Conservation (phyloP, 2,329 filamentous ascomycete genomes). For the Nigrospora sphaerica region DNA sequence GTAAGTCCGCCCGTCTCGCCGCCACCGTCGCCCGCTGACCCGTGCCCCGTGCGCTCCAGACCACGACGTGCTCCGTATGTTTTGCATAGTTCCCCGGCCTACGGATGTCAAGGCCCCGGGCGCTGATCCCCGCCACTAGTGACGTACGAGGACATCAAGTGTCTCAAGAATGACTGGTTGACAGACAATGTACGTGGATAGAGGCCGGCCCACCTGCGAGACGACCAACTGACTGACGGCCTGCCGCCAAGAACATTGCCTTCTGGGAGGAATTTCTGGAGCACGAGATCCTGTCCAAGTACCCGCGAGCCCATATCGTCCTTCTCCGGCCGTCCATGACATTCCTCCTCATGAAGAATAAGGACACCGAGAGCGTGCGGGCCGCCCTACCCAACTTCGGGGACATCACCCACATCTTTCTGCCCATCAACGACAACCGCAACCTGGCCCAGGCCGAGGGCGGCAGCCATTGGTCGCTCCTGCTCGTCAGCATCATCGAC, state of each 20-base stretch:
- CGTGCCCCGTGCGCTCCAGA: slow-evolving; percentile 14
- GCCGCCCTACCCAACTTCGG: slow-evolving; percentile 75
- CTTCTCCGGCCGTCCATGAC: slow-evolving; percentile 90
- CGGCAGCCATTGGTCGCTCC: slow-evolving; percentile 88
- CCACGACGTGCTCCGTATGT: slow-evolving; percentile 28
- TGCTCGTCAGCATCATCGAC: slow-evolving; percentile 84
- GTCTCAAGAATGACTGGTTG: slow-evolving; percentile 87
- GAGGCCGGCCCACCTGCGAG: not conserved
- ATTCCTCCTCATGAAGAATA: slow-evolving; percentile 77
- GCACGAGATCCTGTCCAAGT: slow-evolving; percentile 74
- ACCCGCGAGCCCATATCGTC: slow-evolving; percentile 77
- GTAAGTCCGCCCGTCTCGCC: slow-evolving; percentile 22
- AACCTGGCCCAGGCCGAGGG: slow-evolving; percentile 75
- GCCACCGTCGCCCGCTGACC: slow-evolving; percentile 1
- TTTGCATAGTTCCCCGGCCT: not conserved
- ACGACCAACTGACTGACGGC: too few relatives aligned
- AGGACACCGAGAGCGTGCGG: slow-evolving; percentile 46
- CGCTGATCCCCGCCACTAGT: slow-evolving; percentile 41
- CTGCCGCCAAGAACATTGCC: slow-evolving; percentile 64
- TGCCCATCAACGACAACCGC: slow-evolving; percentile 86
- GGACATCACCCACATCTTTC: slow-evolving; percentile 82
- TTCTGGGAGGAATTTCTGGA: slow-evolving; percentile 99
- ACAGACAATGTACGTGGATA: slow-evolving; percentile 75
- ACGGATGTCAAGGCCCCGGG: not conserved
- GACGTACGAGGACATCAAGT: slow-evolving; percentile 82